Conservation (phyloP, 208 protist species). For the Trypanosoma scelopori region DNA sequence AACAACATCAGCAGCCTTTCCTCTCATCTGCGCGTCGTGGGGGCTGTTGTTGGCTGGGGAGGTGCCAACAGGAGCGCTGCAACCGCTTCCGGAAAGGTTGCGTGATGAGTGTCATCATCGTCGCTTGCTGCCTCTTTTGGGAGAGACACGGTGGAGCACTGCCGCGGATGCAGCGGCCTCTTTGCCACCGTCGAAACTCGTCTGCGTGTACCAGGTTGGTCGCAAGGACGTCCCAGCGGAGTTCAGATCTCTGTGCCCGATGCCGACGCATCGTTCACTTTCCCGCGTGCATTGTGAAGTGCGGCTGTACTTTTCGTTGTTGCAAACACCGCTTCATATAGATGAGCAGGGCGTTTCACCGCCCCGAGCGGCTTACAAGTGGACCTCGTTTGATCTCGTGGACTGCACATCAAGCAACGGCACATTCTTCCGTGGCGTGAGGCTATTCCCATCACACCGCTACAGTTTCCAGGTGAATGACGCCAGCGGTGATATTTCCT, state of each 20-base stretch:
- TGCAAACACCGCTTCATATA: not conserved
- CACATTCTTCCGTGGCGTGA: constrained; percentile 17
- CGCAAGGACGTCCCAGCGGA: constrained; percentile 14
- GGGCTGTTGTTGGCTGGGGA: too few species aligned
- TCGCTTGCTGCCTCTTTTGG: not conserved
- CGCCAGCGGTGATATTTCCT: not conserved
- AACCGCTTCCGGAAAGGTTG: not conserved
- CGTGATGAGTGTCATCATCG: not conserved
- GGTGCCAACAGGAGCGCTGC: not conserved
- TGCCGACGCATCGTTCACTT: not conserved
- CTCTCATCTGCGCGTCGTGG: not conserved
- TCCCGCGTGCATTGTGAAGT: constrained; percentile 25
- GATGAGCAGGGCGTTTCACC: not conserved
- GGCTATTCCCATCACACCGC: constrained; percentile 25
- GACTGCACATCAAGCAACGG: constrained; percentile 26
- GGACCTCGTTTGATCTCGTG: constrained; percentile 27
- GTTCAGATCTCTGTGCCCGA: not conserved
- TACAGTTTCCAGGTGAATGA: constrained; percentile 19
- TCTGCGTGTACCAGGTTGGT: constrained; percentile 20
- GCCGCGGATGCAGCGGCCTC: not conserved
- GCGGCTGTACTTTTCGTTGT: constrained; percentile 17
- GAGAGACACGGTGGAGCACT: not conserved
- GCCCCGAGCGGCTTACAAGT: constrained; percentile 14
- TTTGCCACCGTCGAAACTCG: constrained; percentile 4
- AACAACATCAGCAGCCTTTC: not conserved